Conservation (phyloP, 108 stramenopile genomes). For the Nitzschia palea region DNA sequence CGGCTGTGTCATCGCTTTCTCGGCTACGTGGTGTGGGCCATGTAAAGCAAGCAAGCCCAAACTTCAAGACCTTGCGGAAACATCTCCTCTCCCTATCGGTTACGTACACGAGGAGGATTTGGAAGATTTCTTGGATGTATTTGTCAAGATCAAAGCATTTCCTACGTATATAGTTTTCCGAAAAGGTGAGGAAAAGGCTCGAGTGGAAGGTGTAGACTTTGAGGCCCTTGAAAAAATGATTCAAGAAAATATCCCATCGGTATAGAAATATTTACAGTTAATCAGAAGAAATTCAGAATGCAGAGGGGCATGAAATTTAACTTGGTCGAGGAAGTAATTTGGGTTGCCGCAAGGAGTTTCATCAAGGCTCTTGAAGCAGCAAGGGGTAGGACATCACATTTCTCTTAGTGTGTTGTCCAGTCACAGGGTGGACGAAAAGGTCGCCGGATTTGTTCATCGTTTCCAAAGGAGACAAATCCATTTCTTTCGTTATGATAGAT, state of each 20-base stretch:
- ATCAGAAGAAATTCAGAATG: too few species aligned
- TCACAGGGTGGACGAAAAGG: too few species aligned
- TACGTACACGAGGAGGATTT: slow-evolving; percentile 73
- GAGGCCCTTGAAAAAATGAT: slow-evolving; percentile 24
- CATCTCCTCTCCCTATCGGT: slow-evolving; percentile 45
- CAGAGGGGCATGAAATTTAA: too few species aligned
- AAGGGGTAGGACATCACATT: too few species aligned
- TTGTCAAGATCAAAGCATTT: slow-evolving; percentile 58
- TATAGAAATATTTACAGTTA: too few species aligned
- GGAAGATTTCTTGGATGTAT: slow-evolving; percentile 39
- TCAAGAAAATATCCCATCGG: not conserved
- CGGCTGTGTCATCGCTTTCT: slow-evolving; percentile 53
- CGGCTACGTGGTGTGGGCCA: slow-evolving; percentile 72
- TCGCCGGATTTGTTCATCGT: too few species aligned
- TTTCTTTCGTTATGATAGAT: too few species aligned
- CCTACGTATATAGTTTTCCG: slow-evolving; percentile 73
- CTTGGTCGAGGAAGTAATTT: too few species aligned
- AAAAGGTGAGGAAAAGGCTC: slow-evolving; percentile 41
- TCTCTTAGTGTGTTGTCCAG: too few species aligned
- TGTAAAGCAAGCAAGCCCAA: slow-evolving; percentile 70
- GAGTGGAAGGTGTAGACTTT: slow-evolving; percentile 76
- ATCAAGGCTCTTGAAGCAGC: too few species aligned
- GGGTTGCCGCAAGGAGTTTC: too few species aligned
- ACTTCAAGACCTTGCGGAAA: slow-evolving; percentile 35
- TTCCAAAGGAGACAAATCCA: too few species aligned